Conservation (phyloP, 345 rosid genomes). For the Eutrema heterophyllum region DNA sequence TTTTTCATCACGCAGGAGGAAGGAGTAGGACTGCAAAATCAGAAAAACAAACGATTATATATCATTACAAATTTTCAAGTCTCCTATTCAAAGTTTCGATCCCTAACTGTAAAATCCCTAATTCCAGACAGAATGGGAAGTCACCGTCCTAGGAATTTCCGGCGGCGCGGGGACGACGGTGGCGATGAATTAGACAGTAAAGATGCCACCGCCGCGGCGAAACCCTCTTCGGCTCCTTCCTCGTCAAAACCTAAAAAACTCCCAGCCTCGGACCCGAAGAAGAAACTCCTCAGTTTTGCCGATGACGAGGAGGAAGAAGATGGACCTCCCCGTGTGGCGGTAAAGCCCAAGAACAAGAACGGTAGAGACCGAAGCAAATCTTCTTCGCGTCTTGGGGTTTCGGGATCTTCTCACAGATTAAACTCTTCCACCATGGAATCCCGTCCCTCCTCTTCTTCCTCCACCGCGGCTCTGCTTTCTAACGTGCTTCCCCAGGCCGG, state of each 20-base stretch:
- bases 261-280: slow-evolving; percentile 35
- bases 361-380: slow-evolving; percentile 34
- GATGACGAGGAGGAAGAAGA: slow-evolving; percentile 63
- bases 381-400: slow-evolving; percentile 39
- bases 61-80: neutral
- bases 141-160: slow-evolving; percentile 63
- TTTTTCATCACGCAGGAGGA: neutral
- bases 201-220: slow-evolving; percentile 8
- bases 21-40: neutral
- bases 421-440: slow-evolving; percentile 52
- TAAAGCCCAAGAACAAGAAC: slow-evolving; percentile 29
- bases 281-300: slow-evolving; percentile 76
- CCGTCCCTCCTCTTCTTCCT: slow-evolving; percentile 33
- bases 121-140: slow-evolving; percentile 40
- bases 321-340: slow-evolving; percentile 18
- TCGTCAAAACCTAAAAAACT: slow-evolving; percentile 55
- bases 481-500: slow-evolving; percentile 88
- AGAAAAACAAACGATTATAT: neutral
- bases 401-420: slow-evolving; percentile 55
- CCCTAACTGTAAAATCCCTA: slow-evolving; percentile 9
- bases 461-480: slow-evolving; percentile 39
- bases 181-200: slow-evolving; percentile 12
- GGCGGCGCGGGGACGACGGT: slow-evolving; percentile 63
- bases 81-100: neutral
- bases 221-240: slow-evolving; percentile 28